Percentiles rank a stretch among this genome's conserved stretches.
Evolutionary conservation across 331 rosid genomes (phyloP).

Genomic region (Cydonia oblonga): DNA sequence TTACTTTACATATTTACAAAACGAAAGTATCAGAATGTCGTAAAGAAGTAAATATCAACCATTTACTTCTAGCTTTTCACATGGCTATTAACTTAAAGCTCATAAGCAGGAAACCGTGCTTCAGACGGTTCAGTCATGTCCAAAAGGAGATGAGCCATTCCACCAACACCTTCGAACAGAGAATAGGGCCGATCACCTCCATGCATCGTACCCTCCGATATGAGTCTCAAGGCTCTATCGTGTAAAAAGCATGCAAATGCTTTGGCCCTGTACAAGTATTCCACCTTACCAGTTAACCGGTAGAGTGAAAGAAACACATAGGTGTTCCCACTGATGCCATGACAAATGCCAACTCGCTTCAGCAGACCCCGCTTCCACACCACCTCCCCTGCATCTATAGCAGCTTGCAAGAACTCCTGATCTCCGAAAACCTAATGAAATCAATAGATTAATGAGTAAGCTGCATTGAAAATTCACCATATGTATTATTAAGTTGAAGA

Average conservation of each 20-base stretch:
- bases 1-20: neutral
- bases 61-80: neutral
- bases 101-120: slow-evolving; percentile 68
- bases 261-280: slow-evolving; percentile 58
- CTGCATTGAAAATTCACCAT: neutral
- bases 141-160: slow-evolving; percentile 50
- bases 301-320: slow-evolving; percentile 73
- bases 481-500: too few species aligned
- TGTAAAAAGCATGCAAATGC: slow-evolving; percentile 69
- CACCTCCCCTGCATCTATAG: slow-evolving; percentile 64
- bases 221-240: slow-evolving; percentile 40
- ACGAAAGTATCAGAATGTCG: neutral
- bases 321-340: slow-evolving; percentile 74
- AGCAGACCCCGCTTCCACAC: slow-evolving; percentile 74
- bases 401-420: slow-evolving; percentile 52
- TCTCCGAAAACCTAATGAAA: slow-evolving; percentile 55
- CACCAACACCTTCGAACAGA: slow-evolving; percentile 74
- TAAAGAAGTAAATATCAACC: neutral
- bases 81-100: slow-evolving; percentile 18
- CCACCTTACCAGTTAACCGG: slow-evolving; percentile 46
- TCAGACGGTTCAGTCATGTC: slow-evolving; percentile 62
- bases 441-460: neutral
- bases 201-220: slow-evolving; percentile 55
- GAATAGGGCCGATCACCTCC: slow-evolving; percentile 79
- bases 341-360: slow-evolving; percentile 73